Evolutionary conservation across 2,329 filamentous ascomycete species (phyloP), one percentile per base, ranked within the genome.

Genomic region (Sporothrix dimorphospora): DNA sequence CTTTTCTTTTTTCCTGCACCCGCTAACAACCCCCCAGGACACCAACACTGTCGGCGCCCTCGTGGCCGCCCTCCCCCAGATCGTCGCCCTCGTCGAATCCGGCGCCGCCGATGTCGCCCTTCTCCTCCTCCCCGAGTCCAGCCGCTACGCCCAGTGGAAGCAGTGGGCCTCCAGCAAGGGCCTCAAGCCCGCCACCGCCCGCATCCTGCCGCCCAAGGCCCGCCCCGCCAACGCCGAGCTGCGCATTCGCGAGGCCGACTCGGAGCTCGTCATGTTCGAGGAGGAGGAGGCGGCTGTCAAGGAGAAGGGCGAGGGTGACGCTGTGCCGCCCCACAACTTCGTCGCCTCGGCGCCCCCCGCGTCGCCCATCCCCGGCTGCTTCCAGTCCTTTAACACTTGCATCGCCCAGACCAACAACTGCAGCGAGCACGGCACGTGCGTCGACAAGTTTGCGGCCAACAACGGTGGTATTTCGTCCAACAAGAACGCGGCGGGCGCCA

Each of bases 391-490:
- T 76, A 88, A 90, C 53, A 84, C 87, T 72, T 98, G 95, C 82
- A 82, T 87, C 67, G 85, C 86, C 72, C 84, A 83, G 53, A 99
- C 96, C 2, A 87, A 89, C 77, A 89, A 89, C 79, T 99, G 96
- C 86, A 93, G 92, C 16, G 90, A 91, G 71, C 94, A 96, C 81
- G 96, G 96, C 63, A 79, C 81, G 38, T 98, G 96, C 84, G 83
- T 86, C 75, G 85, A 91, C 79, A 91, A 91, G 78, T 94, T 88
- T 75, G 80, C 82, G 16, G 79, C 79, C 70, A 78, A 78, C 77
- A 81, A 82, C 69, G 84, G 85, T 72, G 75, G 65, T n/a, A 27
- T 75, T 9, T 80, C 81, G 12, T 80, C 79, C 3, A 27, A 27
- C 55, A 69, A 53, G 19, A 30, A 77, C 61, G 19, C 61, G 27